These are phyloP conservation scores for Pholiota conissans DNA, from an alignment of 768 basidiomycete species.

Conservation along the genomic window DNA sequence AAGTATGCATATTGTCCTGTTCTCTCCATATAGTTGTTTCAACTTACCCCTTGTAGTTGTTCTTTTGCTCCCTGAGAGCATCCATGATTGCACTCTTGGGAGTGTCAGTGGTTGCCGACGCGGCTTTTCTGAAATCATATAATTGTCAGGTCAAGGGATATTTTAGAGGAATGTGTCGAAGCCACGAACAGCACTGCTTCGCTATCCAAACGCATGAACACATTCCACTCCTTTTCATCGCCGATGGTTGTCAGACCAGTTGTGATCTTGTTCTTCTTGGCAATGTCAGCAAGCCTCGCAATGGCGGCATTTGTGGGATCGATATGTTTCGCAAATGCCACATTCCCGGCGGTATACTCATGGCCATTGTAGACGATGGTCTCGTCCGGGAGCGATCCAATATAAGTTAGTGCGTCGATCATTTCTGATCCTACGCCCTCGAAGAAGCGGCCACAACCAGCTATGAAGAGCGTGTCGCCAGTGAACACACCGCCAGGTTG, in stretches of 20 bases:
- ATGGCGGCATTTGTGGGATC: conserved; percentile 63
- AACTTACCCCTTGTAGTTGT: conserved; percentile 68
- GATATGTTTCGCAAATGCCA: conserved; percentile 68
- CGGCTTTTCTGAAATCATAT: conserved; percentile 45
- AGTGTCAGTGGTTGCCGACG: conserved; percentile 37
- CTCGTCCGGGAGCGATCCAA: conserved; percentile 73
- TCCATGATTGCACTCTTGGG: conserved; percentile 68
- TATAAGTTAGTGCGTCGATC: conserved; percentile 69
- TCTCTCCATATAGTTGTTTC: background rate
- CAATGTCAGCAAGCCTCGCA: conserved; percentile 55
- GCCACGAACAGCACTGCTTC: conserved; percentile 60
- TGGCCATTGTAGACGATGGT: conserved; percentile 89
- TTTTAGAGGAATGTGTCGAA: background rate
- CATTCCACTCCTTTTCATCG: conserved; percentile 94
- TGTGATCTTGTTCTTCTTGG: conserved; percentile 59
- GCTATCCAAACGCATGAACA: conserved; percentile 82
- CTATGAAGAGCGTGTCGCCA: conserved; percentile 90
- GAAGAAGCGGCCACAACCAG: conserved; percentile 93
- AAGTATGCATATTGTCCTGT: background rate
- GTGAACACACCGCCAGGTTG: conserved; percentile 86
- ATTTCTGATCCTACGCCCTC: conserved; percentile 83
- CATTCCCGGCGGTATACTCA: conserved; percentile 81
- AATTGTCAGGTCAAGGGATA: conserved; percentile 6
- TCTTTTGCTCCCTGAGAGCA: conserved; percentile 80
- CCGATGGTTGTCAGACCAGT: conserved; percentile 86